Conservation (phyloP, 345 rosid genomes). For the Aquilaria malaccensis region DNA sequence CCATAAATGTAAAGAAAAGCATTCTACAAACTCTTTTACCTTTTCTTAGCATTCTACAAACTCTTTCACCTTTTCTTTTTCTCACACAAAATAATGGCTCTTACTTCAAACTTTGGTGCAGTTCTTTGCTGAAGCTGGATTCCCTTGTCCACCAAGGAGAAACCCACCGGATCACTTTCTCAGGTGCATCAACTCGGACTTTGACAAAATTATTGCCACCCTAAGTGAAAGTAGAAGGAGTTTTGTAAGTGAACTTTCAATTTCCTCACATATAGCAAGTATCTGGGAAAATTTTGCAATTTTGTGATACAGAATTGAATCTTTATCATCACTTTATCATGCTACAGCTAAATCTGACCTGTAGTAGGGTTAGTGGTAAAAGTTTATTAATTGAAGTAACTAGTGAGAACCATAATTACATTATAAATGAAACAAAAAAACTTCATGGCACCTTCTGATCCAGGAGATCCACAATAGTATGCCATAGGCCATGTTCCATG, state of each 20-base stretch:
- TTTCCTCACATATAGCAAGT: background rate
- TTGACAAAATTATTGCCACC: constrained; percentile 22
- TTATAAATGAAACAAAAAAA: too few species aligned
- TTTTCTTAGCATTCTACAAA: background rate
- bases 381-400: too few species aligned
- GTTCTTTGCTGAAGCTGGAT: constrained; percentile 49
- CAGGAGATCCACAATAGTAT: too few species aligned
- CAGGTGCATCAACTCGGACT: constrained; percentile 38
- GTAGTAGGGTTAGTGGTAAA: too few species aligned
- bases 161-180: constrained; percentile 54
- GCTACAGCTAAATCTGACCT: too few species aligned
- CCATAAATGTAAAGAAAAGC: constrained; percentile 21
- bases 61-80: background rate
- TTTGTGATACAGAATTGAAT: too few species aligned
- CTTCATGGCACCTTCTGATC: too few species aligned
- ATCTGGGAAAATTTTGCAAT: background rate
- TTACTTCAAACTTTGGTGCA: constrained; percentile 1
- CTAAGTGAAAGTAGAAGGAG: background rate
- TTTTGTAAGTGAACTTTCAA: background rate
- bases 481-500: too few species aligned
- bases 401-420: too few species aligned
- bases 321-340: too few species aligned
- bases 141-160: constrained; percentile 39
- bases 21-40: background rate
- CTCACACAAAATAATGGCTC: background rate